Conservation (phyloP, 768 basidiomycete species). For the Tylopilus balloui region DNA sequence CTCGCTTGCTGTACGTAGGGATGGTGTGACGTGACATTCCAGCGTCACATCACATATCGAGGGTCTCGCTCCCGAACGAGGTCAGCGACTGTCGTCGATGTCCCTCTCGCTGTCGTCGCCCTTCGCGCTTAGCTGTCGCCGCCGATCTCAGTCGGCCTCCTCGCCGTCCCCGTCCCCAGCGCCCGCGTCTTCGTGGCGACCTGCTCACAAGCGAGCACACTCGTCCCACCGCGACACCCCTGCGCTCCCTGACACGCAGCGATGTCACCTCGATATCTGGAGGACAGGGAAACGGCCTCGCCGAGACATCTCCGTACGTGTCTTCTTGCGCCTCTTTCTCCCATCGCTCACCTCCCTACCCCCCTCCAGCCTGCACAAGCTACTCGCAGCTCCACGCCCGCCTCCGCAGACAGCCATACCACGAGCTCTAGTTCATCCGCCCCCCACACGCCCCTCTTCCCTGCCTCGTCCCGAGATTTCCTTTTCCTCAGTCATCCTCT, state of each 20-base stretch:
- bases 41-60: constrained; percentile 14
- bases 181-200: constrained; percentile 37
- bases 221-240: constrained; percentile 37
- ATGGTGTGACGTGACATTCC: constrained; percentile 22
- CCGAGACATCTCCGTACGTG: constrained; percentile 43
- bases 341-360: constrained; percentile 1
- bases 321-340: not conserved
- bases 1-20: constrained; percentile 21
- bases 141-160: constrained; percentile 50
- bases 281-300: constrained; percentile 53
- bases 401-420: constrained; percentile 28
- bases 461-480: constrained; percentile 50
- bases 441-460: constrained; percentile 36
- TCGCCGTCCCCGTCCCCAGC: constrained; percentile 35
- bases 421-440: constrained; percentile 24
- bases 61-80: constrained; percentile 14
- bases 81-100: constrained; percentile 3
- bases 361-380: constrained; percentile 13
- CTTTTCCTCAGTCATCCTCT: constrained; percentile 34
- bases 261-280: constrained; percentile 52
- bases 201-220: constrained; percentile 47
- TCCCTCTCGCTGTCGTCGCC: constrained; percentile 33
- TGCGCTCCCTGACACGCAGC: constrained; percentile 37
- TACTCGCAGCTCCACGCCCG: constrained; percentile 30
- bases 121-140: constrained; percentile 37